phyloP scores from a whole-genome alignment of 106 monocot genomes.

The Vanilla planifolia region DNA sequence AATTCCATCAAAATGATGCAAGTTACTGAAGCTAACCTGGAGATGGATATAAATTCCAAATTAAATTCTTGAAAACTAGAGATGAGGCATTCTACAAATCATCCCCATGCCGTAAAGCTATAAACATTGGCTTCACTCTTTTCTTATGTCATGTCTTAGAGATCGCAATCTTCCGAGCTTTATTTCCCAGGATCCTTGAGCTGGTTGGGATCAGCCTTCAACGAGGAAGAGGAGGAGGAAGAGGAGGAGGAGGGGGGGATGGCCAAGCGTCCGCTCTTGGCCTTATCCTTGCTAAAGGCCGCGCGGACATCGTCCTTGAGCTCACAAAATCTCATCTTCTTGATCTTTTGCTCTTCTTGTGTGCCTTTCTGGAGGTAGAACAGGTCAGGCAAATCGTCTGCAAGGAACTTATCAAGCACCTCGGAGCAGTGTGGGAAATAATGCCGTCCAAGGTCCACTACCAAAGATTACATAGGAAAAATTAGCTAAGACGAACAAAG shows the following conservation, averaged over 20 bases:
- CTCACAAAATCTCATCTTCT: constrained; percentile 67
- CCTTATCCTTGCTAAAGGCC: constrained; percentile 91
- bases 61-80: no score
- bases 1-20: no score
- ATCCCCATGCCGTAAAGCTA: no score
- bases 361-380: constrained; percentile 50
- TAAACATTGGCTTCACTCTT: not conserved
- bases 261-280: constrained; percentile 12
- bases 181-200: constrained; percentile 28
- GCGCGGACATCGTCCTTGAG: constrained; percentile 65
- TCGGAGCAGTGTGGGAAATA: constrained; percentile 79
- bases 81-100: no score
- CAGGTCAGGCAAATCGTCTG: constrained; percentile 60
- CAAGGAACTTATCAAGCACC: constrained; percentile 78
- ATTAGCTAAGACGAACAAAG: not conserved
- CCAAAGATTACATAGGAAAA: not conserved
- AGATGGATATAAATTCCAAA: no score
- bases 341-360: constrained; percentile 67
- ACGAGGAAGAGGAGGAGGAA: constrained; percentile 41
- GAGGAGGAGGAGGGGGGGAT: constrained; percentile 49
- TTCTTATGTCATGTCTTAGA: not conserved
- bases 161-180: constrained; percentile 4
- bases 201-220: constrained; percentile 21
- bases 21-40: no score
- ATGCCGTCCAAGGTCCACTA: constrained; percentile 75